phyloP scores from a whole-genome alignment of 2,329 filamentous ascomycete genomes.

The Pseudodiploospora longispora region DNA sequence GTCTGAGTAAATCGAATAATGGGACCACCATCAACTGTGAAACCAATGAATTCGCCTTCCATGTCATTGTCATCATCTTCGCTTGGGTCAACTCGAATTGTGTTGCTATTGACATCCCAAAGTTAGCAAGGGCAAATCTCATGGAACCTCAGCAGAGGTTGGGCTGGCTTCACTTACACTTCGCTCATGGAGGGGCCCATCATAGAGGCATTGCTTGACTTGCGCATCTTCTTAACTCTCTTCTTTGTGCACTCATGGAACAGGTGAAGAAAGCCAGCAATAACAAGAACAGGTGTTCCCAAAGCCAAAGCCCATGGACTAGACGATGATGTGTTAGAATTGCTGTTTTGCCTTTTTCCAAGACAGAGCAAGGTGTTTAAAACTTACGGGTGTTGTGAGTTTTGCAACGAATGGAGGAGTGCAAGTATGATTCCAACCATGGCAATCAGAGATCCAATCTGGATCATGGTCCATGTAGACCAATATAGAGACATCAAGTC shows the following conservation, averaged over 20 bases:
- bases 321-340: conserved; percentile 3
- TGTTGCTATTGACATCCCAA: conserved; percentile 23
- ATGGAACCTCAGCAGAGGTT: not conserved
- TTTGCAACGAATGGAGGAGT: conserved; percentile 39
- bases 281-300: conserved; percentile 52
- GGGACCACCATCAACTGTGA: conserved; percentile 36
- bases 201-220: conserved; percentile 16
- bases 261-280: conserved; percentile 45
- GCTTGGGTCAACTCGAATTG: conserved; percentile 22
- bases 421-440: conserved; percentile 49
- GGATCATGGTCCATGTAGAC: conserved; percentile 54
- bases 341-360: not conserved
- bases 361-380: not conserved
- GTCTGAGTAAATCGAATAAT: conserved; percentile 36
- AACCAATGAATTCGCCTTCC: conserved; percentile 33
- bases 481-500: conserved; percentile 53
- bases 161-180: conserved; percentile 28
- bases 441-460: conserved; percentile 50
- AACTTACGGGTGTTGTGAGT: conserved; percentile 44
- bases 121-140: conserved; percentile 9
- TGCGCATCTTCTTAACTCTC: conserved; percentile 25
- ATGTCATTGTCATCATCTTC: conserved; percentile 24
- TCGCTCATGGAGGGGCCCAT: conserved; percentile 32
- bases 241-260: conserved; percentile 33
- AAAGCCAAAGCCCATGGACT: conserved; percentile 51